Evolutionary conservation across 2,329 filamentous ascomycete species (phyloP).

Genomic region (Claviceps humidiphila): DNA sequence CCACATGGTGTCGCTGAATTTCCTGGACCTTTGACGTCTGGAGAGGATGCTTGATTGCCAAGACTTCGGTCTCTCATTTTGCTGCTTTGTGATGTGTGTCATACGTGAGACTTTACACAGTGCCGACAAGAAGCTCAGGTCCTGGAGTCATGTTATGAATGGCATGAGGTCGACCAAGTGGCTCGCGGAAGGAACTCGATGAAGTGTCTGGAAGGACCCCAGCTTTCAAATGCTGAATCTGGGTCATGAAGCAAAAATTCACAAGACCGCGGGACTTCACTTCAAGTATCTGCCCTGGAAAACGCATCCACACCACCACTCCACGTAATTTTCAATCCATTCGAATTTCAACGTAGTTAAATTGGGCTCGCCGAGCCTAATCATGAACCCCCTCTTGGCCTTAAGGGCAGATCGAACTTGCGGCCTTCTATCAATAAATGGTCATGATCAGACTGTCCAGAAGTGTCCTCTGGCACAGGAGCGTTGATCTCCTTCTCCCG

Average conservation of each 20-base stretch:
- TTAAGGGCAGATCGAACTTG: constrained; percentile 22
- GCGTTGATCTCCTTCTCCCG: constrained; percentile 32
- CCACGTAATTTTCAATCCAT: background rate
- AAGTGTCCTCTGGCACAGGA: constrained; percentile 12
- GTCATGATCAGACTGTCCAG: constrained; percentile 20
- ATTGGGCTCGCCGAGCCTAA: background rate
- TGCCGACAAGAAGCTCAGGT: background rate
- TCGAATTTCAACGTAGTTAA: background rate
- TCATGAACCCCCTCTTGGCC: constrained; percentile 2
- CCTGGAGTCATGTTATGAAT: too few relatives aligned
- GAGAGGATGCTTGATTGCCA: constrained; percentile 93
- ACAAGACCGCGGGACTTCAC: background rate
- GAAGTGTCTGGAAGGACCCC: too few relatives aligned
- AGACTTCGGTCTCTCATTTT: constrained; percentile 3
- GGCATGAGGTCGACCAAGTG: too few relatives aligned
- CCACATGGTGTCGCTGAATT: constrained; percentile 86
- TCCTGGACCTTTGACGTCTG: constrained; percentile 28
- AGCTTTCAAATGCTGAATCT: too few relatives aligned
- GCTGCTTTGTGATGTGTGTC: background rate
- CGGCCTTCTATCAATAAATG: constrained; percentile 40
- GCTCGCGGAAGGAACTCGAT: too few relatives aligned
- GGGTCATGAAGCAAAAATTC: background rate
- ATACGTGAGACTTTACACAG: background rate
- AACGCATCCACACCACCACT: background rate
- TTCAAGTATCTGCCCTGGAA: background rate